Percentiles rank a stretch among this genome's conserved stretches.
These are phyloP conservation scores for Vigna unguiculata DNA, from an alignment of 306 rosid species.

Conservation along the genomic window DNA sequence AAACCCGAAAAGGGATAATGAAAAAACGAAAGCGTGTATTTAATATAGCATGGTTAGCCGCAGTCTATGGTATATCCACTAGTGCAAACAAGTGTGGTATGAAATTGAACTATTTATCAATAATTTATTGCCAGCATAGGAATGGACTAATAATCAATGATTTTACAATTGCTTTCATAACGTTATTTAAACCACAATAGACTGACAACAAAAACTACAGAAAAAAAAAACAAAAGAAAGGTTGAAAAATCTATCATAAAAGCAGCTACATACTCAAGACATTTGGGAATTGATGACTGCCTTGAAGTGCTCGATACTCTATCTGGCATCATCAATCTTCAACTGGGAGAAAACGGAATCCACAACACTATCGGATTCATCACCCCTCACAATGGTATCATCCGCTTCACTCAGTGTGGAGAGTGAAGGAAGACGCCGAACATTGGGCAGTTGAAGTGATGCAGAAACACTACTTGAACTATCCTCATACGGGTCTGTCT, in stretches of 20 bases:
- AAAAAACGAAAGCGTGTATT: background rate
- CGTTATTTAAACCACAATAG: background rate
- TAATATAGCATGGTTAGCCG: background rate
- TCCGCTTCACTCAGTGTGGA: constrained; percentile 46
- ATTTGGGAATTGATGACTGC: background rate
- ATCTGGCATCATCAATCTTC: constrained; percentile 48
- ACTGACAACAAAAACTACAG: background rate
- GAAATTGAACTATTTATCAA: background rate
- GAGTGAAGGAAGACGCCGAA: constrained; percentile 47
- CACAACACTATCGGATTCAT: constrained; percentile 38
- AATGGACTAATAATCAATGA: constrained; percentile 19
- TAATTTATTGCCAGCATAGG: constrained; percentile 14
- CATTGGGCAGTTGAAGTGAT: constrained; percentile 42
- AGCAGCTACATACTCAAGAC: constrained; percentile 12
- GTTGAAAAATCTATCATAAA: constrained; percentile 14
- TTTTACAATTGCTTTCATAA: constrained; percentile 35
- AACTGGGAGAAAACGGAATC: constrained; percentile 51
- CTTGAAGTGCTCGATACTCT: constrained; percentile 24
- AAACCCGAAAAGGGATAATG: background rate
- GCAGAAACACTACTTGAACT: constrained; percentile 45
- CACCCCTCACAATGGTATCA: constrained; percentile 35
- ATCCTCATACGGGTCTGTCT: constrained; percentile 42
- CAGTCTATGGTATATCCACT: background rate
- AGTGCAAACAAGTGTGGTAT: constrained; percentile 4
- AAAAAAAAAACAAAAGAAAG: background rate